phyloP scores from a whole-genome alignment of 306 rosid genomes.

The Casuarina glauca region DNA sequence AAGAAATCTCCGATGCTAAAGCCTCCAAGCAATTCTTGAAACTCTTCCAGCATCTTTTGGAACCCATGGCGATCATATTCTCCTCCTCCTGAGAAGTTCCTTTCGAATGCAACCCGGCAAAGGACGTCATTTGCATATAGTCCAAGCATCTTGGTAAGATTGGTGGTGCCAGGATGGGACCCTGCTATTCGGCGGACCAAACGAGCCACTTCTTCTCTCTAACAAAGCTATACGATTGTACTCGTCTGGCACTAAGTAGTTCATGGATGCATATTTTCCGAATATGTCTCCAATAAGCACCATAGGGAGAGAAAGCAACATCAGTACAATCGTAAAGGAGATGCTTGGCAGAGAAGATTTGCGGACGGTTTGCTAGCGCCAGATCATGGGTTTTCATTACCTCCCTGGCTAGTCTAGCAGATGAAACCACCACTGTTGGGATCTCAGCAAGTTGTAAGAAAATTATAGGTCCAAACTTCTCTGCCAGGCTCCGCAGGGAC shows the following conservation, averaged over 20 bases:
- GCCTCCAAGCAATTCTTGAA: conserved; percentile 65
- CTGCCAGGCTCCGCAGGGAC: conserved; percentile 46
- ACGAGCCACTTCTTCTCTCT: conserved; percentile 60
- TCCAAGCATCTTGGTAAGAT: conserved; percentile 50
- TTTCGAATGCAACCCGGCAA: conserved; percentile 56
- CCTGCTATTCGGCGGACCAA: conserved; percentile 35
- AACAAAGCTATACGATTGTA: conserved; percentile 38
- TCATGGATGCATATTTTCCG: conserved; percentile 59
- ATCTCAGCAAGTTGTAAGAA: conserved; percentile 59
- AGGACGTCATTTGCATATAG: conserved; percentile 56
- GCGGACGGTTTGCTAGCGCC: conserved; percentile 50
- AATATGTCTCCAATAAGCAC: conserved; percentile 61
- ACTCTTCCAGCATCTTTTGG: conserved; percentile 62
- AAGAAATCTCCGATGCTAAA: conserved; percentile 69
- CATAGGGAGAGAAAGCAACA: conserved; percentile 53
- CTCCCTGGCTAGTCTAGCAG: conserved; percentile 65
- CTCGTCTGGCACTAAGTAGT: conserved; percentile 55
- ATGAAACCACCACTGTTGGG: conserved; percentile 67
- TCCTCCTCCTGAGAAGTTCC: conserved; percentile 54
- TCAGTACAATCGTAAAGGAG: conserved; percentile 64
- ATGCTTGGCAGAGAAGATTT: conserved; percentile 49
- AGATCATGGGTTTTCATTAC: conserved; percentile 64
- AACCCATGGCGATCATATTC: conserved; percentile 51
- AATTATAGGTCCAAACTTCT: conserved; percentile 51
- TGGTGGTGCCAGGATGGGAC: conserved; percentile 36